Evolutionary conservation across 176 grass and related monocot species (phyloP), one percentile per base, ranked within the genome.

Genomic region (Calamus simplicifolius): DNA sequence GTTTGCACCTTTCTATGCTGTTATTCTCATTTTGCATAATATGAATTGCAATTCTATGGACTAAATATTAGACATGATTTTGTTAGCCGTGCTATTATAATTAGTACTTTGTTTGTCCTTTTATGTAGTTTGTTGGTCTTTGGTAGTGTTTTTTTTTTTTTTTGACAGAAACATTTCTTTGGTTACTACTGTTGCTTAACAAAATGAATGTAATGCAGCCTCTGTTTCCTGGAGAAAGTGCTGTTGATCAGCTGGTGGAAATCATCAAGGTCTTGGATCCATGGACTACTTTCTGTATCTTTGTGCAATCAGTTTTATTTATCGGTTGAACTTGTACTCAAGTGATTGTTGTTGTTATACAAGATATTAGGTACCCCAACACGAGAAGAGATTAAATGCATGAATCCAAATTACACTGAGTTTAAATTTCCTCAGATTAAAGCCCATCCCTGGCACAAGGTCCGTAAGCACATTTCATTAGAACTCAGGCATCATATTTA

Each of bases 391-490:
- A 95, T 95, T 64, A 95, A 88, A 58, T 95, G 86, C 77, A 95
- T 95, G 90, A 95, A 95, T 30, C 86, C 86, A 74, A 95, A 86
- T 58, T 95, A 86, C 64, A 84, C 82, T 0, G 90, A 95, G 57
- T 95, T 87, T 77, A 89, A 95, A 57, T 95, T 95, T 59, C 86
- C 86, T 27, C 86, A 95, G 76, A 89, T 95, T 63, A 95, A 95
- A 81, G 86, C 90, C 70, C 90, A 95, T 81, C 90, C 90, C 27
- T 95, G 86, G 90, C 90, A 89, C 76, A 95, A 95, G 90, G 86
- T 86, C 58, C 14, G 63, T 43, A 4, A 52, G 23, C 31, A 4
- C 35, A 43, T 43, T 43, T 7, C 35, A 43, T 43, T 19, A 23
- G 1, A 48, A 28, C 58, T 35, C 16, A n/a, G 16, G 27, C 5